Conservation (phyloP, 140 eudicot genomes). For the Flaveria floridana region DNA sequence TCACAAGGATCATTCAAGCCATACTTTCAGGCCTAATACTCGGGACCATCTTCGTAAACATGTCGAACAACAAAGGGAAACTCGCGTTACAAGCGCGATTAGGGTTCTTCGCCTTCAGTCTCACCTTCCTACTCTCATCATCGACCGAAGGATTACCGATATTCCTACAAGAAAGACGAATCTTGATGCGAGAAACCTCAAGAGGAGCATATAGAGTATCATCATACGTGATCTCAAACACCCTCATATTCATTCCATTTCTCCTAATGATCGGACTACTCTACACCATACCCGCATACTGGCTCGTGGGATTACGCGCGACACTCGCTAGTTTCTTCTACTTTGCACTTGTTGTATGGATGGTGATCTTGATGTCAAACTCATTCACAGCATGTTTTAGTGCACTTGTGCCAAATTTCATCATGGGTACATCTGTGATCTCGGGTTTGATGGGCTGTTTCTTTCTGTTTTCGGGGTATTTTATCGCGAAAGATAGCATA, state of each 20-base stretch:
- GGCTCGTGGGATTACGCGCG: conserved; percentile 69
- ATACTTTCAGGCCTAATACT: conserved; percentile 62
- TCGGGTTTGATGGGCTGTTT: conserved; percentile 92
- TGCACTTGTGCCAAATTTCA: conserved; percentile 89
- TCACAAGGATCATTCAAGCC: conserved; percentile 71
- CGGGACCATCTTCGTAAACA: conserved; percentile 71
- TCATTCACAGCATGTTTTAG: conserved; percentile 91
- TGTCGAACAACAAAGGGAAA: conserved; percentile 36
- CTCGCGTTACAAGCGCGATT: conserved; percentile 63
- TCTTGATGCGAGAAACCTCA: conserved; percentile 77
- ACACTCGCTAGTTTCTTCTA: conserved; percentile 55
- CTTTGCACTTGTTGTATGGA: conserved; percentile 79
- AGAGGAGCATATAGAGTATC: conserved; percentile 89
- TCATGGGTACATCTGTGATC: conserved; percentile 83
- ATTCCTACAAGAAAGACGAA: conserved; percentile 80
- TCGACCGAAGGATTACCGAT: conserved; percentile 92
- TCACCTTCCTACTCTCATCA: conserved; percentile 79
- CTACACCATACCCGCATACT: conserved; percentile 71
- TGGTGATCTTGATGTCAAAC: conserved; percentile 81
- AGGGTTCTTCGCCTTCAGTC: conserved; percentile 89
- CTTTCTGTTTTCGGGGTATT: conserved; percentile 89
- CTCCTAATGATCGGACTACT: conserved; percentile 62
- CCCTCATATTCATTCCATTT: conserved; percentile 77
- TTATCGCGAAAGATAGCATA: conserved; percentile 69
- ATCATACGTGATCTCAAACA: conserved; percentile 78